Evolutionary conservation across 2,329 filamentous ascomycete genomes (phyloP).

Genomic region (Aspergillus nomiae): DNA sequence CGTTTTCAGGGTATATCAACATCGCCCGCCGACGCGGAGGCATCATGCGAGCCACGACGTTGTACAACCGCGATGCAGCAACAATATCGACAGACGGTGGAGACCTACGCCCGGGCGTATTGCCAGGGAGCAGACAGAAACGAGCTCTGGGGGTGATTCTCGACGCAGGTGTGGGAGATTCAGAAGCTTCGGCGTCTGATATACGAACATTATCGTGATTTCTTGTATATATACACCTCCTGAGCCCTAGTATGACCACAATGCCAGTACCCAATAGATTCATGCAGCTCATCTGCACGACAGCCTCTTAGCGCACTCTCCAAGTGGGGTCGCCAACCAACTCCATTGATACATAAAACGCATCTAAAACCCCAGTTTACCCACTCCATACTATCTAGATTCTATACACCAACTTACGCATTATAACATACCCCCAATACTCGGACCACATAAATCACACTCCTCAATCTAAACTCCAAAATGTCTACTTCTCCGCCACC

Average conservation of each 20-base stretch:
- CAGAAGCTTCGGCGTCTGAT: too few species aligned
- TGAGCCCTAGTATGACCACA: background rate
- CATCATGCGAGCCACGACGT: background rate
- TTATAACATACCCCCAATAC: background rate
- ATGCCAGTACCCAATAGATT: too few species aligned
- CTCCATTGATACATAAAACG: background rate
- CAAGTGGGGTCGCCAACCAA: background rate
- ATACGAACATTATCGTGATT: too few species aligned
- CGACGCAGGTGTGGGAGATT: background rate
- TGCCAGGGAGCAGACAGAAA: background rate
- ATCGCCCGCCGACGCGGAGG: background rate
- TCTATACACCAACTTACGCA: too few species aligned
- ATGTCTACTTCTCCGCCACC: conserved; percentile 5
- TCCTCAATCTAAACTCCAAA: background rate
- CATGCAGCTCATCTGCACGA: background rate
- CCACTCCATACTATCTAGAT: background rate
- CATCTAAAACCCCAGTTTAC: background rate
- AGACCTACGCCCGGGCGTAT: background rate
- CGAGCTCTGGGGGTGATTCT: background rate
- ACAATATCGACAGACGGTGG: background rate
- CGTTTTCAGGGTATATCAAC: background rate
- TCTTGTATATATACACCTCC: background rate
- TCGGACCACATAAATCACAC: background rate
- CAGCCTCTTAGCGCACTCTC: background rate
- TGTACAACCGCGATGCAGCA: background rate